These are phyloP conservation scores for Neofusicoccum kwambonambiense DNA, from an alignment of 2,329 filamentous ascomycete species.

Conservation along the genomic window DNA sequence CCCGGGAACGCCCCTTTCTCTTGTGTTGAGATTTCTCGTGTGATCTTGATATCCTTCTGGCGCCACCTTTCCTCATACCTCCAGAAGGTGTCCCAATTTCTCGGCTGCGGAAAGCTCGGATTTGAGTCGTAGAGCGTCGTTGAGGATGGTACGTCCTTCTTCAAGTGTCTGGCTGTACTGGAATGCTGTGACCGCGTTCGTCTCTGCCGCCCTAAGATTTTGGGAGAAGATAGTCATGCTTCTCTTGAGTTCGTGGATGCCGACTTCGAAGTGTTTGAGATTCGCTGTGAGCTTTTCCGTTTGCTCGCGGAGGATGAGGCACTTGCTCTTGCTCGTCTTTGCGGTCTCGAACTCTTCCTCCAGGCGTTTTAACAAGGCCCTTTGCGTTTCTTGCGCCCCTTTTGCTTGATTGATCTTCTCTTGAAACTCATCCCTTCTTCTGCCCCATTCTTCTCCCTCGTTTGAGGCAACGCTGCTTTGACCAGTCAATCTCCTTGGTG, in stretches of 20 bases:
- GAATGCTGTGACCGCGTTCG: constrained; percentile 1
- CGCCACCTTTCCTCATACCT: background rate
- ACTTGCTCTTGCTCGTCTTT: background rate
- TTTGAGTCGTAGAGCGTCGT: background rate
- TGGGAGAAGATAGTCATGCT: background rate
- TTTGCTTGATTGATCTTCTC: background rate
- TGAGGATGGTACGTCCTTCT: constrained; percentile 6
- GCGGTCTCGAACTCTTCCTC: background rate
- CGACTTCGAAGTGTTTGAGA: background rate
- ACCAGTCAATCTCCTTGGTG: background rate
- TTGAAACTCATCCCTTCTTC: background rate
- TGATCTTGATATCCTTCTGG: too few species aligned
- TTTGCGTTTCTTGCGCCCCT: background rate
- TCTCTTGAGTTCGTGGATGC: background rate
- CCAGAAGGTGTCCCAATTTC: background rate
- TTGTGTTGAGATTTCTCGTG: too few species aligned
- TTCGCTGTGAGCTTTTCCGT: background rate
- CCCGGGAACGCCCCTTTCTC: too few species aligned
- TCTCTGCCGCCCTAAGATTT: background rate
- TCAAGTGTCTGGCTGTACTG: constrained; percentile 11
- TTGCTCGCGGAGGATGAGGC: background rate
- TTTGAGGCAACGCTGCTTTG: background rate
- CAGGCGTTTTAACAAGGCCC: background rate
- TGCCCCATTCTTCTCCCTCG: background rate
- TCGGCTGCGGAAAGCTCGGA: background rate